phyloP scores from a whole-genome alignment of 345 rosid species.

The Alliaria petiolata region DNA sequence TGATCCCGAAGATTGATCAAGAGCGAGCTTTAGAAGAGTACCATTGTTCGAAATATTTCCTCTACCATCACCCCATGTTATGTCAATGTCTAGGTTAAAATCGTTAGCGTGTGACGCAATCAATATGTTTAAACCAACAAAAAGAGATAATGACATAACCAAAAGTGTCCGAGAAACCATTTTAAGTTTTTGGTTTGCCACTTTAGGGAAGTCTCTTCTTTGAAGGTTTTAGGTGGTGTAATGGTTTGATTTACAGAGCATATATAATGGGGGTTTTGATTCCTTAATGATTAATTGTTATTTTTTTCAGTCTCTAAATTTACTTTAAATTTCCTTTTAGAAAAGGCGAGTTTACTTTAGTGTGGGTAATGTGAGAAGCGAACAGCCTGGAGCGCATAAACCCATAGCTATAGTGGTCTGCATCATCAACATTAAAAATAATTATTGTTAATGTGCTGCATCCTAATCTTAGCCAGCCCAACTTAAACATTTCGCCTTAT shows the following conservation, averaged over 20 bases:
- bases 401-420: slow-evolving; percentile 19
- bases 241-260: slow-evolving; percentile 6
- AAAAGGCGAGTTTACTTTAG: slow-evolving; percentile 22
- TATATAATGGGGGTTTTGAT: neutral
- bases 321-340: neutral
- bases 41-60: slow-evolving; percentile 36
- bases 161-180: slow-evolving; percentile 12
- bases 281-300: neutral
- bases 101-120: slow-evolving; percentile 24
- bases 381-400: slow-evolving; percentile 31
- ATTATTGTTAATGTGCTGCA: neutral
- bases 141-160: neutral
- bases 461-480: slow-evolving; percentile 12
- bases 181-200: neutral
- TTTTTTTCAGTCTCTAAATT: neutral
- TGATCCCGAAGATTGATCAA: slow-evolving; percentile 41
- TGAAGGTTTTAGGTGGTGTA: neutral
- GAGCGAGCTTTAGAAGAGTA: slow-evolving; percentile 36
- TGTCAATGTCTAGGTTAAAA: slow-evolving; percentile 37
- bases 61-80: slow-evolving; percentile 46
- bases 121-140: slow-evolving; percentile 10
- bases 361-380: slow-evolving; percentile 27
- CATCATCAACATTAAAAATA: neutral
- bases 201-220: slow-evolving; percentile 5
- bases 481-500: neutral